Base-by-base conservation (phyloP, 306 rosid genomes). In the Dicorynia guianensis region DNA sequence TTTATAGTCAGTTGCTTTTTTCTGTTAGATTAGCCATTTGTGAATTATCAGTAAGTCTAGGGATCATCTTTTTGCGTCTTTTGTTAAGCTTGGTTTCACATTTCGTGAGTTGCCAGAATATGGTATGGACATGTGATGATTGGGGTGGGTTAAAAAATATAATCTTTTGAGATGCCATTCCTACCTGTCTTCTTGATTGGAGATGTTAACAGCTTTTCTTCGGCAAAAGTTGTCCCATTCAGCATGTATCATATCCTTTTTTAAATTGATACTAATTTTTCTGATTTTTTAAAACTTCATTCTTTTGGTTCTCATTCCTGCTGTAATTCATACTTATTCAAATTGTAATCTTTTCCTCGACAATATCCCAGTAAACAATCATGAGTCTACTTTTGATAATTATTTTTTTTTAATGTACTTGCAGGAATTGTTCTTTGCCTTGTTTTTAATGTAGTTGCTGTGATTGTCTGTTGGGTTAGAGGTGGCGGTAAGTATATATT, bases 381-480 rank as follows among this genome's bases (percentile, higher is more conserved):
- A 17, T n/a, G 33, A 46, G 49, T 60, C 66, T 74, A 17, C 52
- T 50, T 74, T 6, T 48, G 39, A 47, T 33, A 56, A 62, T 62
- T 36, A 13, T 17, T 18, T 13, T 11, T 55, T 7, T 56, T 33
- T 72, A 11, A 35, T 77, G 67, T 69, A 40, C 74, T 54, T 84
- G 82, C 97, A 95, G 99, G 99, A 63, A 90, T 92, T 39, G 92
- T 90, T 81, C 87, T 90, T 71, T 95, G 99, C 87, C 88, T 95
- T 58, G 89, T 74, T 81, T 95, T 92, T 75, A 95, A 95, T 40
- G 83, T 87, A 46, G 59, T 95, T 74, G 99, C 99, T 12, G 91
- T 92, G 84, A 86, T 4, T 33, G 85, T 90, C 30, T 87, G 96
- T 79, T 95, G 97, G 99, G 69, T 90, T 64, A 82, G 93, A 88